Percentiles rank a stretch among this genome's conserved stretches.
These are phyloP conservation scores for Boletales sp. DNA, from an alignment of 768 basidiomycete genomes.

Conservation along the genomic window DNA sequence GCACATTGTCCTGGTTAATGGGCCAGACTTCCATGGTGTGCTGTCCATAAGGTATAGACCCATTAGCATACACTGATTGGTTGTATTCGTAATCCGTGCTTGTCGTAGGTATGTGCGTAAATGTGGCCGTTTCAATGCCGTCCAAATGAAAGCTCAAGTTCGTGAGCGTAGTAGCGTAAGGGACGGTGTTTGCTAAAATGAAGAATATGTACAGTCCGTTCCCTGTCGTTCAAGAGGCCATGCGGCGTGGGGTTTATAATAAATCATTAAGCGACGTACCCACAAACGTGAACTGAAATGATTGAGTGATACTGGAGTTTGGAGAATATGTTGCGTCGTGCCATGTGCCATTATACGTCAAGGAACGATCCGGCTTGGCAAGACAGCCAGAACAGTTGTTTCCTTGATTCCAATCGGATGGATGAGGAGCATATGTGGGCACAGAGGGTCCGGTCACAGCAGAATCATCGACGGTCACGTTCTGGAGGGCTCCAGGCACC, in stretches of 20 bases:
- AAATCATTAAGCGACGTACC: no score
- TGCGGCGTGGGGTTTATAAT: no score
- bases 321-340: slow-evolving; percentile 9
- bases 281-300: slow-evolving; percentile 1
- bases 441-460: neutral
- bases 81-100: slow-evolving; percentile 8
- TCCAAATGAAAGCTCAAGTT: slow-evolving; percentile 11
- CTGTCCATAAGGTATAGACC: neutral
- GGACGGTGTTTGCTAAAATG: no score
- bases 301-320: neutral
- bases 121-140: neutral
- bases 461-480: no score
- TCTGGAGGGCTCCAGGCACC: no score
- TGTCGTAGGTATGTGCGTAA: neutral
- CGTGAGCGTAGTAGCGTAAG: neutral
- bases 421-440: slow-evolving; percentile 10
- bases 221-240: no score
- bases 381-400: slow-evolving; percentile 4
- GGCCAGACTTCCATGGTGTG: slow-evolving; percentile 7
- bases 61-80: slow-evolving; percentile 9
- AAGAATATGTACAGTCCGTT: no score
- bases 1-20: neutral
- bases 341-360: slow-evolving; percentile 16
- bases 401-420: slow-evolving; percentile 1
- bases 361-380: neutral